phyloP scores from a whole-genome alignment of 306 rosid species.

The Myrica gale region DNA sequence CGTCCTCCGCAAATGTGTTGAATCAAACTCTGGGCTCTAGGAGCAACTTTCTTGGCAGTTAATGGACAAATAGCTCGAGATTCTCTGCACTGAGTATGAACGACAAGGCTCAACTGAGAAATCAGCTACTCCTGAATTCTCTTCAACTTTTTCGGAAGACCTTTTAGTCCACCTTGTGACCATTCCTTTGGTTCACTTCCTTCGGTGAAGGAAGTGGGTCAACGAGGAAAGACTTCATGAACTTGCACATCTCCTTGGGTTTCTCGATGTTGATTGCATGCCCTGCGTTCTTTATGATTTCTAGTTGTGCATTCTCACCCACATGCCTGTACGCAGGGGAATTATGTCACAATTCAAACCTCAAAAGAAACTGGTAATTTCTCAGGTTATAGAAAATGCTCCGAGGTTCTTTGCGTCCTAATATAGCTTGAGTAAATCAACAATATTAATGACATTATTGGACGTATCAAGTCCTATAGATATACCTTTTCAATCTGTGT shows the following conservation, averaged over 20 bases:
- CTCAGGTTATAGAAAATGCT: too few species aligned
- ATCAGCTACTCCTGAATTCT: slow-evolving; percentile 12
- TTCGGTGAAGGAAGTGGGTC: slow-evolving; percentile 34
- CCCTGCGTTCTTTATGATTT: slow-evolving; percentile 71
- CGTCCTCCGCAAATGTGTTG: neutral
- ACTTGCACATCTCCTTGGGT: slow-evolving; percentile 60
- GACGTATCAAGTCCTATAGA: slow-evolving; percentile 5
- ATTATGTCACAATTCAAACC: neutral
- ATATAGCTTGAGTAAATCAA: too few species aligned
- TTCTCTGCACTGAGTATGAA: neutral
- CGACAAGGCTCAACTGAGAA: neutral
- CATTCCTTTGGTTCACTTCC: slow-evolving; percentile 42
- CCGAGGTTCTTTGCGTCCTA: neutral
- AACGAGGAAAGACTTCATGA: slow-evolving; percentile 57
- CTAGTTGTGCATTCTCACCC: slow-evolving; percentile 67
- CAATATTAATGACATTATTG: neutral
- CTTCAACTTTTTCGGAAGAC: slow-evolving; percentile 3
- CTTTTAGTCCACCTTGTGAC: slow-evolving; percentile 49
- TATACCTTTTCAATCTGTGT: slow-evolving; percentile 67
- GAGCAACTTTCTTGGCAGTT: neutral
- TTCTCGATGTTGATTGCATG: slow-evolving; percentile 81
- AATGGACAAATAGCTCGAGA: neutral
- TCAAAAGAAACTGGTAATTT: neutral
- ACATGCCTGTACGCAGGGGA: slow-evolving; percentile 46
- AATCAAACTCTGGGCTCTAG: neutral